These are phyloP conservation scores for Mucor racemosus DNA, from an alignment of 371 early-diverging fungal genomes.

Conservation along the genomic window DNA sequence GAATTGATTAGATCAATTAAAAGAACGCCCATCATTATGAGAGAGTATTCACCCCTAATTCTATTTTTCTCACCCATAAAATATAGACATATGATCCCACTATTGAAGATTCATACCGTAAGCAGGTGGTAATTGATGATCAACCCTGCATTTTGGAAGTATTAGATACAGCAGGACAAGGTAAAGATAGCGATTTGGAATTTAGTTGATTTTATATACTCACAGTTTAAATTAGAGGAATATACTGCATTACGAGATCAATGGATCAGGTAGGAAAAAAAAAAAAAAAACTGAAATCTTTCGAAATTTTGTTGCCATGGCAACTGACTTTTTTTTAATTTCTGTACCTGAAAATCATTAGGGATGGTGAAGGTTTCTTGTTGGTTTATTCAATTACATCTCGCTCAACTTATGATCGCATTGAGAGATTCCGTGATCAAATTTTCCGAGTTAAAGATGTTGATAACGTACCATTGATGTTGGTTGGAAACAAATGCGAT, in stretches of 20 bases:
- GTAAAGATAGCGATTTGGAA: constrained; percentile 32
- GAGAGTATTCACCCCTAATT: not conserved
- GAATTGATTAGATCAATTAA: not conserved
- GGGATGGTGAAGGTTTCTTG: constrained; percentile 89
- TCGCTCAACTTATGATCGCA: constrained; percentile 80
- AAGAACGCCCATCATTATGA: not conserved
- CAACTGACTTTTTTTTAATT: not conserved
- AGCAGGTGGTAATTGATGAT: constrained; percentile 97
- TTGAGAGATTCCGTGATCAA: constrained; percentile 79
- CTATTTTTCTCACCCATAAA: not conserved
- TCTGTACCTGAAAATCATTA: constrained; percentile 21
- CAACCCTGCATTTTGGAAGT: constrained; percentile 93
- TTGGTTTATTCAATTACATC: constrained; percentile 88
- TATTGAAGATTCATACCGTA: constrained; percentile 95
- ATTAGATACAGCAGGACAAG: constrained; percentile 95
- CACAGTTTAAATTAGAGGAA: constrained; percentile 57
- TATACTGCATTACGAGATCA: constrained; percentile 90
- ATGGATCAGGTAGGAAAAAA: constrained; percentile 75
- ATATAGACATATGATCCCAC: constrained; percentile 93
- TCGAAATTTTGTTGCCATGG: not conserved
- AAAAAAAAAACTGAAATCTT: not conserved
- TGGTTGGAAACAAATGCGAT: constrained; percentile 93
- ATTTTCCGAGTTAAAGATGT: constrained; percentile 82
- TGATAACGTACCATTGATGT: constrained; percentile 79
- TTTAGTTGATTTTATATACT: not conserved